phyloP scores from a whole-genome alignment of 192 early-diverging fungal species.

The Tieghemiomyces parasiticus region DNA sequence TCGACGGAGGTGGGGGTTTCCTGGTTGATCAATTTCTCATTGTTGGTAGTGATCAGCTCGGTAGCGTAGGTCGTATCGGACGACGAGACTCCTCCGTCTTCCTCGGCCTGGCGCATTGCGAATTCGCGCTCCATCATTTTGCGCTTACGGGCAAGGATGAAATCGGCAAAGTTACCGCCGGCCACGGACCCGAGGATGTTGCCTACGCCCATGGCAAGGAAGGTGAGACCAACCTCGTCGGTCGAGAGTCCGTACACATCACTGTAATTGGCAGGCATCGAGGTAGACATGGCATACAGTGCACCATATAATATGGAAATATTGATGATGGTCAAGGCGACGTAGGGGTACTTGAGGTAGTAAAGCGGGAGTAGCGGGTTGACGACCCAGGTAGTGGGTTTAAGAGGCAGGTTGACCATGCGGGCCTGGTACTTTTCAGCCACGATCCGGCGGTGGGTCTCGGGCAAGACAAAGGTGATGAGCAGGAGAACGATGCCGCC shows the following conservation, averaged over 20 bases:
- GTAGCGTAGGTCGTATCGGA: too few relatives aligned
- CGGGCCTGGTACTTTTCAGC: slow-evolving; percentile 14
- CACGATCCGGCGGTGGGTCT: slow-evolving; percentile 20
- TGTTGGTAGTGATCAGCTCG: not conserved
- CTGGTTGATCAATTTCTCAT: too few relatives aligned
- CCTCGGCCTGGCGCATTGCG: not conserved
- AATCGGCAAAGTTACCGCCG: slow-evolving; percentile 14
- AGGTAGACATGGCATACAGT: slow-evolving; percentile 17
- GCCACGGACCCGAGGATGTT: slow-evolving; percentile 14
- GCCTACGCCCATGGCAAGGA: slow-evolving; percentile 17
- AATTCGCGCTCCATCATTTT: not conserved
- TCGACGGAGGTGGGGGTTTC: too few relatives aligned
- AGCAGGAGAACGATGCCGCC: slow-evolving; percentile 18
- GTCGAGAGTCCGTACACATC: slow-evolving; percentile 14
- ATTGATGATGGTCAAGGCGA: slow-evolving; percentile 14
- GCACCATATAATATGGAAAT: slow-evolving; percentile 16
- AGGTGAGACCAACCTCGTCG: slow-evolving; percentile 14
- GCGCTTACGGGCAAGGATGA: not conserved
- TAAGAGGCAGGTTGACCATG: slow-evolving; percentile 9
- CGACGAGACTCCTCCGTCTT: not conserved
- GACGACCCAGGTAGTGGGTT: slow-evolving; percentile 1
- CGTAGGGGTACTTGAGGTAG: slow-evolving; percentile 4
- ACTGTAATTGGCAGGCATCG: slow-evolving; percentile 13
- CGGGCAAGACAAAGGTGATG: slow-evolving; percentile 21
- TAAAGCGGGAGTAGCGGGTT: slow-evolving; percentile 14